Evolutionary conservation across 2,329 filamentous ascomycete genomes (phyloP), one percentile per base, ranked within the genome.

Genomic region (Pseudogymnoascus sp.): DNA sequence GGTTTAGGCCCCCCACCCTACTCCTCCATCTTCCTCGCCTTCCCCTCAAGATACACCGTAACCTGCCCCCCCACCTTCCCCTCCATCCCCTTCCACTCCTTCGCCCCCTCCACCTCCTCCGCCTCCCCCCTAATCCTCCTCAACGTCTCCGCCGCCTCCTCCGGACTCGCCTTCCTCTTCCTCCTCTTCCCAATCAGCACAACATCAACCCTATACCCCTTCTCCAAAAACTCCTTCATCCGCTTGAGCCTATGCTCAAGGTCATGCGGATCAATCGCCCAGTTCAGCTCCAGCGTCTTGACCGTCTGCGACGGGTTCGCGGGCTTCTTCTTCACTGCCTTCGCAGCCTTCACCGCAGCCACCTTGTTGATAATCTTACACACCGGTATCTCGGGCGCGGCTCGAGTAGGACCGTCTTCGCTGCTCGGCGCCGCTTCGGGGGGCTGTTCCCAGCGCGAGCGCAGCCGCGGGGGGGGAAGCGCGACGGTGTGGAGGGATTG

Each of bases 261-360:
- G 77, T 97, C 93, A 72, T 93, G 83, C 11, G 75, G 72, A 65
- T 86, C 87, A 70, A 96, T 96, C 35, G 88, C 87, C 93, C 93
- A 97, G 74, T 91, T 93, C 69, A 97, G 70, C 77, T 97, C 93
- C n/a, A 97, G 75, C 72, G 88, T 88, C 77, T 97, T 97, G 15
- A 75, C 72, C 67, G 79, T 80, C 37, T 77, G 70, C 19, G 72
- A 68, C 71, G 73, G 65, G 67, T 75, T 73, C 69, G 69, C 68
- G 64, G 77, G 76, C 53, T 78, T 77, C 62, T 73, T 77, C 67
- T 72, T 78, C 69, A 76, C 75, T 66, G 77, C 77, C 67, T 76
- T 78, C 65, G 79, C 75, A 73, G 74, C 75, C 68, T 79, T 70
- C 71, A 75, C 78, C 62, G 82, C 76, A 1, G 78, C 82, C 53